Evolutionary conservation across 1,284 basidiomycete genomes (phyloP).

Genomic region (Bjerkandera adusta): DNA sequence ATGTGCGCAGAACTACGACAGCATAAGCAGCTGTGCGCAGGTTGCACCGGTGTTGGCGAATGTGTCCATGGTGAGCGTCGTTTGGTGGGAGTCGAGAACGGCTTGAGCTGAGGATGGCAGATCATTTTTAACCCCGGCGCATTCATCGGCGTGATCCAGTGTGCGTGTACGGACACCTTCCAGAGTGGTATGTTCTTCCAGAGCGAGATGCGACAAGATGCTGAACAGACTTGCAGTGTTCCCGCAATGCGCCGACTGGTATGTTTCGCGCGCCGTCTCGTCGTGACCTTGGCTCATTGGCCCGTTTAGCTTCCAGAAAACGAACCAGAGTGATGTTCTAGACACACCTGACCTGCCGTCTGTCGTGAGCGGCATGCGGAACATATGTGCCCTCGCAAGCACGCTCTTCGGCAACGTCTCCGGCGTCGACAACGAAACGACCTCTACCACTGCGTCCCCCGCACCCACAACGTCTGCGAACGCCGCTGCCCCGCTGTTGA

Average conservation of each 20-base stretch:
- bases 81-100: background rate
- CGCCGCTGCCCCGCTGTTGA: too few species aligned
- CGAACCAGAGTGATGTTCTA: constrained; percentile 54
- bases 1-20: constrained; percentile 47
- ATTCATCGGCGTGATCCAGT: constrained; percentile 63
- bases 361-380: constrained; percentile 48
- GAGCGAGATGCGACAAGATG: too few species aligned
- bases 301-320: constrained; percentile 49
- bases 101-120: constrained; percentile 28
- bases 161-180: constrained; percentile 68
- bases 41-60: constrained; percentile 60
- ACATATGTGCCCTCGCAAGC: constrained; percentile 51
- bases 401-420: constrained; percentile 52
- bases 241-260: constrained; percentile 74
- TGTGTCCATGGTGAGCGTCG: constrained; percentile 43
- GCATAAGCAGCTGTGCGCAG: constrained; percentile 54
- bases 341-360: constrained; percentile 42
- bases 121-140: constrained; percentile 62
- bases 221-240: constrained; percentile 34
- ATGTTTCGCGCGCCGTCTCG: constrained; percentile 18
- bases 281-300: background rate
- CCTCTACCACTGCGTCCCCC: constrained; percentile 16
- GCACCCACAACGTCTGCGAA: constrained; percentile 15
- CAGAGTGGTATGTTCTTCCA: constrained; percentile 36
- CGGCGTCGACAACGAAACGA: constrained; percentile 41